Evolutionary conservation across 176 grass and related monocot species (phyloP), one percentile per base, ranked within the genome.

Genomic region (Juncus inflexus): DNA sequence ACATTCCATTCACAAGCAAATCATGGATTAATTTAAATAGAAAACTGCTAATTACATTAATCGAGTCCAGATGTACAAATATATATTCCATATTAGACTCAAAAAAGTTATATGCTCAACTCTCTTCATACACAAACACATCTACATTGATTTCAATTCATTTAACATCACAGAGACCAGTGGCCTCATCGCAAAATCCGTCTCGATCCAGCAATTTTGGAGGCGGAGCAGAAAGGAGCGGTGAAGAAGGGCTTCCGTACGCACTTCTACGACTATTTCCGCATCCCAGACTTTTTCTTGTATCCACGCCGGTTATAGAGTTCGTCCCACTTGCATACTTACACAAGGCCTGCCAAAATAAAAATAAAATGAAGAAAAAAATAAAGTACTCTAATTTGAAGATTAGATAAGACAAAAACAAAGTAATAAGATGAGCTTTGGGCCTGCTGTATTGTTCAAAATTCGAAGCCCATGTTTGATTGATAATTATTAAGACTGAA

Each of bases 281-380:
- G 64, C 94, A 90, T 60, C 89, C 89, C 43, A 99, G 75, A 76
- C 83, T 92, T 59, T 82, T 92, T 62, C 88, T 84, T 15, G 94
- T 99, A 73, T 61, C 82, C 50, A 84, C 85, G 54, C 89, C 94
- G 11, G 89, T 99, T 39, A 92, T 15, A 28, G 85, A 80, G 66
- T 99, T 99, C 13, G 94, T 99, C 60, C 94, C 86, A 14, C 57
- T 87, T 73, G 94, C 89, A 78, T 92, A 92, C 72, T 99, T 92
- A 62, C 94, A 90, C 63, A 99, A 78, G 64, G 94, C 89, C 89
- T 92, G 62, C 15, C 83, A 47, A 65, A 12, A 37, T 7, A 4
- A 73, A 61, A 35, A 47, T 47, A 47, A 47, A 47, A 6, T 9
- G 43, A 47, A 47, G 43, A 47, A 6, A 5, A 47, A 47, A 47